Evolutionary conservation across 306 rosid genomes (phyloP).

Genomic region (Rubus idaeus): DNA sequence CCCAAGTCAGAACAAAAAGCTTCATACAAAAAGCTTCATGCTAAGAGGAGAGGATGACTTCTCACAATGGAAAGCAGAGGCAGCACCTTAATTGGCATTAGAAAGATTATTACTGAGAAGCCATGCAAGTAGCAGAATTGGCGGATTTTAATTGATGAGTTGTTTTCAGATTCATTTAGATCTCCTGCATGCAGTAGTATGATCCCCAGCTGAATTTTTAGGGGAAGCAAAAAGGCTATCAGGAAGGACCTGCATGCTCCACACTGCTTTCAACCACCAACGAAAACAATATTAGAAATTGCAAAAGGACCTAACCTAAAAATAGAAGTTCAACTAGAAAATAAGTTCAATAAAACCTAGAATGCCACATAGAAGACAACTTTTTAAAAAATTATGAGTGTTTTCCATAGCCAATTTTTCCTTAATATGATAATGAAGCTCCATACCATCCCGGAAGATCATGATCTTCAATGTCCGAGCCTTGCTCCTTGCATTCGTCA

Average conservation of each 20-base stretch:
- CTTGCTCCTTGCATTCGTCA: constrained; percentile 33
- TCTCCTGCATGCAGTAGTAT: constrained; percentile 29
- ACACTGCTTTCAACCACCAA: constrained; percentile 41
- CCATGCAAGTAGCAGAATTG: constrained; percentile 32
- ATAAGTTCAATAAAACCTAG: background rate
- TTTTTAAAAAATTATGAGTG: no score
- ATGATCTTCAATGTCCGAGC: constrained; percentile 26
- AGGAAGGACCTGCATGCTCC: constrained; percentile 82
- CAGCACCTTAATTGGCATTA: constrained; percentile 50
- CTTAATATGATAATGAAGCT: constrained; percentile 5
- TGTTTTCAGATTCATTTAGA: constrained; percentile 37
- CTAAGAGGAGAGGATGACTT: constrained; percentile 8
- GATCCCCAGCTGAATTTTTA: constrained; percentile 54
- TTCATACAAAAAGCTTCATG: no score
- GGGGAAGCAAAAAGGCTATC: constrained; percentile 85
- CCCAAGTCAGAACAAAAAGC: constrained; percentile 30
- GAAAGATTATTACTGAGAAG: constrained; percentile 39
- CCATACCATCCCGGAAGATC: constrained; percentile 52
- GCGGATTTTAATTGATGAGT: constrained; percentile 31
- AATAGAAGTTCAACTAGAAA: background rate
- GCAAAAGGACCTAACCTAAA: background rate
- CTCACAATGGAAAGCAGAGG: constrained; percentile 21
- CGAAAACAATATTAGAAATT: constrained; percentile 13
- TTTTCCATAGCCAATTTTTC: no score
- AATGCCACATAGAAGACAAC: background rate